Conservation (phyloP, 805 yeast species). For the Yarrowia sp. region DNA sequence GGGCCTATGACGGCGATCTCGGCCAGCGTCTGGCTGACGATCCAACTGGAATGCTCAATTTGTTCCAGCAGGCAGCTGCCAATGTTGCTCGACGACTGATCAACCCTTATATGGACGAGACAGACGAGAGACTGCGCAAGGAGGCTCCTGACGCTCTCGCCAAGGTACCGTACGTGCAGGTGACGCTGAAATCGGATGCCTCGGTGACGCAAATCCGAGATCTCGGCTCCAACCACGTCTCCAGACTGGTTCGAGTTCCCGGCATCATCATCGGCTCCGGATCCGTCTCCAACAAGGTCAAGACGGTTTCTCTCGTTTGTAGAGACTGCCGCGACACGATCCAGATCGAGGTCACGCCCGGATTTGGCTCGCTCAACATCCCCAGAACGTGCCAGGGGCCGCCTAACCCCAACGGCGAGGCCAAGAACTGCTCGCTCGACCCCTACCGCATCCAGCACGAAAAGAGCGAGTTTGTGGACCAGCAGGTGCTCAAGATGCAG, state of each 20-base stretch:
- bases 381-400: slow-evolving; percentile 68
- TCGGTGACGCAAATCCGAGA: slow-evolving; percentile 72
- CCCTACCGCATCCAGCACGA: slow-evolving; percentile 94
- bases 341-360: slow-evolving; percentile 57
- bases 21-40: slow-evolving; percentile 81
- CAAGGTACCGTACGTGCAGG: slow-evolving; percentile 75
- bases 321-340: slow-evolving; percentile 81
- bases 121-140: slow-evolving; percentile 28
- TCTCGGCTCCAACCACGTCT: slow-evolving; percentile 80
- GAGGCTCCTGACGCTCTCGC: slow-evolving; percentile 44
- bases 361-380: slow-evolving; percentile 66
- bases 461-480: slow-evolving; percentile 89
- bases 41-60: slow-evolving; percentile 82
- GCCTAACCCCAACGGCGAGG: slow-evolving; percentile 46
- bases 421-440: slow-evolving; percentile 77
- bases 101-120: slow-evolving; percentile 26
- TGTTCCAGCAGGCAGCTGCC: slow-evolving; percentile 61
- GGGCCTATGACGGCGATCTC: slow-evolving; percentile 83
- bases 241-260: slow-evolving; percentile 84
- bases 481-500: slow-evolving; percentile 88
- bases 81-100: slow-evolving; percentile 72
- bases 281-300: slow-evolving; percentile 82
- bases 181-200: slow-evolving; percentile 71
- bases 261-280: slow-evolving; percentile 94
- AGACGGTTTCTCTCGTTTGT: slow-evolving; percentile 79